Conservation (phyloP, 805 yeast genomes). For the Cyberlindnera subsufficiens region DNA sequence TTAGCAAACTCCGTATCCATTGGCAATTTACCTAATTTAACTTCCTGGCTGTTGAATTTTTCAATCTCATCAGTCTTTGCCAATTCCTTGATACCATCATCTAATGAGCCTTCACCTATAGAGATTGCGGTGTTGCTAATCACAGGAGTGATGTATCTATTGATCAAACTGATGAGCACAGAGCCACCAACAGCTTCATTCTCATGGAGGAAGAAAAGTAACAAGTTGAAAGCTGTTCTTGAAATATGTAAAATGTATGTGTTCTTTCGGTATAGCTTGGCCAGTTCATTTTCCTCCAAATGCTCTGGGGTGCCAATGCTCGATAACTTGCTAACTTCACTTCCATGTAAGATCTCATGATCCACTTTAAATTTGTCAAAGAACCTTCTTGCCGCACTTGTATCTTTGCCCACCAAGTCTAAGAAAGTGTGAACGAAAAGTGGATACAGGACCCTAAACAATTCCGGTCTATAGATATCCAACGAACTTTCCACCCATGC, state of each 20-base stretch:
- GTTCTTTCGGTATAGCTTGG: constrained; percentile 65
- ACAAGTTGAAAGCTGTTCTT: constrained; percentile 76
- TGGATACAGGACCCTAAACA: constrained; percentile 80
- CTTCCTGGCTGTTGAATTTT: constrained; percentile 61
- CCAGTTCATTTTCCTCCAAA: constrained; percentile 74
- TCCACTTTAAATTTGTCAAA: constrained; percentile 70
- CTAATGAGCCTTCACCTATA: constrained; percentile 32
- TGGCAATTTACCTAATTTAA: constrained; percentile 80
- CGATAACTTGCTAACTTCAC: constrained; percentile 65
- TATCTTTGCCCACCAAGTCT: constrained; percentile 64
- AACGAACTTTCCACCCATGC: constrained; percentile 89
- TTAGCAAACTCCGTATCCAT: constrained; percentile 77
- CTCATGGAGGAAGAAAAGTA: constrained; percentile 83
- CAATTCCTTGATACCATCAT: constrained; percentile 29
- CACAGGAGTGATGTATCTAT: constrained; percentile 64
- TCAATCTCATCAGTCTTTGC: constrained; percentile 40
- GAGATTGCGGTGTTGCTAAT: constrained; percentile 34
- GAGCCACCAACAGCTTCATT: constrained; percentile 92
- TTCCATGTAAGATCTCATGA: constrained; percentile 69
- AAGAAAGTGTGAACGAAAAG: constrained; percentile 86
- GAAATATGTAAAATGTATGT: constrained; percentile 74
- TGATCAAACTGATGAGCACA: constrained; percentile 75
- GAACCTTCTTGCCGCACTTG: constrained; percentile 62
- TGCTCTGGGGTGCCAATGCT: constrained; percentile 79
- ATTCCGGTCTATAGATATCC: constrained; percentile 86